Conservation (phyloP, 257 asterid species). For the Rhazya stricta region DNA sequence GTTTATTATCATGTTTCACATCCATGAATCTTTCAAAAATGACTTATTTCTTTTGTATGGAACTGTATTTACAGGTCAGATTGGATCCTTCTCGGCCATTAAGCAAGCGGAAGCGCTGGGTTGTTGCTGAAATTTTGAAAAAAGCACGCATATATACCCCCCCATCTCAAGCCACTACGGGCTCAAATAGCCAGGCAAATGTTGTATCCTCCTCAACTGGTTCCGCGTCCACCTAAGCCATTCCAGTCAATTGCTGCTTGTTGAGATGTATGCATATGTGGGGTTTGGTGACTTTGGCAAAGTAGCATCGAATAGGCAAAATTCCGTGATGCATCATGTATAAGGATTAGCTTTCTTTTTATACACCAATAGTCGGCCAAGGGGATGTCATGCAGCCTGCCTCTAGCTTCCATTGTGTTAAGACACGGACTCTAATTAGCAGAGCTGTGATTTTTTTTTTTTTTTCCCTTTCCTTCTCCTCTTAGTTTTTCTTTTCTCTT, state of each 20-base stretch:
- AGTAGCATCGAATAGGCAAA: neutral
- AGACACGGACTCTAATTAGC: neutral
- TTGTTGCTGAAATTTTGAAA: constrained; percentile 74
- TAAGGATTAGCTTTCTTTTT: neutral
- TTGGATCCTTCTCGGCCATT: constrained; percentile 82
- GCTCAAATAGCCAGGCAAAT: constrained; percentile 19
- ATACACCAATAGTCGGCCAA: neutral
- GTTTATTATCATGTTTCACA: neutral
- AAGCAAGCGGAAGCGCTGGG: constrained; percentile 77
- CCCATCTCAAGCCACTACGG: constrained; percentile 18
- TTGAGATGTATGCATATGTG: neutral
- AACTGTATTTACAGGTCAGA: constrained; percentile 47
- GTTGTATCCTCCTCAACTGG: constrained; percentile 12
- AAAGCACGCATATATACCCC: constrained; percentile 66
- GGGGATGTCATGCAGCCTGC: neutral
- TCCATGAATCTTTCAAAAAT: neutral
- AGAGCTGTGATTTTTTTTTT: neutral
- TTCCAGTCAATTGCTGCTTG: neutral
- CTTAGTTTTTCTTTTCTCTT: no score
- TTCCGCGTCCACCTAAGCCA: neutral
- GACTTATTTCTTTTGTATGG: neutral
- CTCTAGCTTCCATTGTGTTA: neutral
- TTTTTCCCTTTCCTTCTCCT: neutral
- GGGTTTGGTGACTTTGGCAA: neutral
- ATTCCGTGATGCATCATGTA: constrained; percentile 1